Percentiles rank a stretch among this genome's conserved stretches.
Evolutionary conservation across 257 asterid species (phyloP).

Genomic region (Jacaranda copaia): DNA sequence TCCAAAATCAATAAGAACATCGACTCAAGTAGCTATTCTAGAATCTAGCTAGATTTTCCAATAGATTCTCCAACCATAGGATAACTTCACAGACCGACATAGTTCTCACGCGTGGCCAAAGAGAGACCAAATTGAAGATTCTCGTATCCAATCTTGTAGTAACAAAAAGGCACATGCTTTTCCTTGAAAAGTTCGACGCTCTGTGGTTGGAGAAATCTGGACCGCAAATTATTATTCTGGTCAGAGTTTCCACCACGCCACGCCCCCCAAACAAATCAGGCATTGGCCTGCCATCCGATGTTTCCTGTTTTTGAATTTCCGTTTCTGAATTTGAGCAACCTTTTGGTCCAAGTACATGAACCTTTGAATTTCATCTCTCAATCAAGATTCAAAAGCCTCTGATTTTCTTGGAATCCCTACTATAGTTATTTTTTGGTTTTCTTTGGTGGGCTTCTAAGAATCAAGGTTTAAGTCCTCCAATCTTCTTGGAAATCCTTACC

Average conservation of each 20-base stretch:
- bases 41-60: neutral
- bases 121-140: neutral
- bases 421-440: too few relatives aligned
- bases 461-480: slow-evolving; percentile 25
- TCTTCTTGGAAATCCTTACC: slow-evolving; percentile 34
- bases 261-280: neutral
- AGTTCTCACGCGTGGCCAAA: neutral
- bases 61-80: neutral
- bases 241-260: slow-evolving; percentile 33
- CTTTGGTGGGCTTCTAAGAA: too few relatives aligned
- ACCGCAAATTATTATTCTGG: slow-evolving; percentile 53
- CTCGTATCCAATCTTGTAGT: neutral
- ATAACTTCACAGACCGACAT: neutral
- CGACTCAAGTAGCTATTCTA: neutral
- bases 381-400: neutral
- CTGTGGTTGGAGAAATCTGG: slow-evolving; percentile 14
- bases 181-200: too few relatives aligned
- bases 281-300: neutral
- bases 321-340: slow-evolving; percentile 35
- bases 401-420: too few relatives aligned
- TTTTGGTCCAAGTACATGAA: neutral
- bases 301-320: slow-evolving; percentile 8
- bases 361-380: neutral
- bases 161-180: too few relatives aligned
- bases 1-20: neutral